Evolutionary conservation across 805 yeast genomes (phyloP), one percentile per base, ranked within the genome.

Genomic region (Candida xyloterini): DNA sequence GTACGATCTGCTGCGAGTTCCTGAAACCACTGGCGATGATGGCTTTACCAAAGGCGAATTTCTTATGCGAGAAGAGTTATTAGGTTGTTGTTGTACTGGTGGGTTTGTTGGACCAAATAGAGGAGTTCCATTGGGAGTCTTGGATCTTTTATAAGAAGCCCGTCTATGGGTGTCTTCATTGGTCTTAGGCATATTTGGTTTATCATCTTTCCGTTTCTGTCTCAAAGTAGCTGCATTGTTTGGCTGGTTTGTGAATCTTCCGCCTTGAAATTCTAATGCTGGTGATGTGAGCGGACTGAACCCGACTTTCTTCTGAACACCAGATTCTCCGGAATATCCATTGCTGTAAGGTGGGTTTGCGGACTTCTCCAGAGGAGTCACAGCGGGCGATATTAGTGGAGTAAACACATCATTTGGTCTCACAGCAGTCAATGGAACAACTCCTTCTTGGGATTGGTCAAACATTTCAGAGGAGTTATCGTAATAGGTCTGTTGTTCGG

Each of bases 361-460:
- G n/a, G 47, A 30, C 30, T 44, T 46, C 15, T 73, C 87, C 52
- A 72, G 51, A 1, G 88, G 88, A 3, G 88, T 77, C 11, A 79
- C 83, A 8, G 84, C 81, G 0, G 95, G 95, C 2, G 90, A 81
- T 1, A 81, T 76, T 44, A 84, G 67, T 0, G 95, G 93, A 1
- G 93, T 84, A 60, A 81, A 84, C 5, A 76, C 76, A 35, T 76
- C 76, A 44, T 77, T 81, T 1, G 82, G 79, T 30, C 78, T 62
- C 2, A 76, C 68, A 22, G 55, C 38, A 11, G 29, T 9, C 15
- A 27, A 7, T n/a, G 35, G 38, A 5, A 33, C 39, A n/a, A 30
- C 31, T 25, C 31, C 41, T 8, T 38, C 37, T 29, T 41, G 32
- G 10, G 30, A 15, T 13, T 37, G 42, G 3, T 27, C 23, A 10